Evolutionary conservation across 352 stramenopile genomes (phyloP).

Genomic region (Globisporangium takayamanum): DNA sequence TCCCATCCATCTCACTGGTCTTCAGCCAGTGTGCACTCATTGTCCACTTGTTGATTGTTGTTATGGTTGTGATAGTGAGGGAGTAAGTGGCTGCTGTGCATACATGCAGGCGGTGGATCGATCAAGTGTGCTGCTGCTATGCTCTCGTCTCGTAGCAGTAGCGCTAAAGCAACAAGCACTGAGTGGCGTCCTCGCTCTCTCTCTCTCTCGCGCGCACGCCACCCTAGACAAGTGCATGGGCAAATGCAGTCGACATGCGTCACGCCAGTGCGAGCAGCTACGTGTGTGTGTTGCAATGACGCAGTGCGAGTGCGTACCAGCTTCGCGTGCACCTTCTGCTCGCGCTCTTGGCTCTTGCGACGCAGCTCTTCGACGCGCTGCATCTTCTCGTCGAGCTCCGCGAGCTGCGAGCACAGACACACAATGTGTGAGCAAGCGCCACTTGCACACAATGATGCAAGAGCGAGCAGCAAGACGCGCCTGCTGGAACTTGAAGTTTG

Average conservation of each 20-base stretch:
- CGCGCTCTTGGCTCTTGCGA: conserved; percentile 50
- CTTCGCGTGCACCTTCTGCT: conserved; percentile 50
- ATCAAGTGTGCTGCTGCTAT: no score
- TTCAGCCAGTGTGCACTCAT: no score
- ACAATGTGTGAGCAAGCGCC: background rate
- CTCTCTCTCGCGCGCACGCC: background rate
- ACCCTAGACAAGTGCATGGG: background rate
- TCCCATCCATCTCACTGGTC: no score
- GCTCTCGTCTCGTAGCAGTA: no score
- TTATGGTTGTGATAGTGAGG: no score
- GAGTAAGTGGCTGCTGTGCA: no score
- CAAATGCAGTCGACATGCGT: no score
- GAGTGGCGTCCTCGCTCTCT: background rate
- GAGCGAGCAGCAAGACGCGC: conserved; percentile 17
- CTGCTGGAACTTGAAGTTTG: conserved; percentile 51
- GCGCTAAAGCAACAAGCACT: no score
- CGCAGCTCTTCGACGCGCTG: conserved; percentile 70
- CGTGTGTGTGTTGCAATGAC: background rate
- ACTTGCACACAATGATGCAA: background rate
- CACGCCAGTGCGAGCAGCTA: background rate
- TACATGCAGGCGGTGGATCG: no score
- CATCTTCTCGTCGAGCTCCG: conserved; percentile 74
- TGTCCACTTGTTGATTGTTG: no score
- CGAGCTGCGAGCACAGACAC: conserved; percentile 22
- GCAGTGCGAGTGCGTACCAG: conserved; percentile 20